Evolutionary conservation across 73 alveolate genomes (phyloP).

Genomic region (Uronychia binucleata): DNA sequence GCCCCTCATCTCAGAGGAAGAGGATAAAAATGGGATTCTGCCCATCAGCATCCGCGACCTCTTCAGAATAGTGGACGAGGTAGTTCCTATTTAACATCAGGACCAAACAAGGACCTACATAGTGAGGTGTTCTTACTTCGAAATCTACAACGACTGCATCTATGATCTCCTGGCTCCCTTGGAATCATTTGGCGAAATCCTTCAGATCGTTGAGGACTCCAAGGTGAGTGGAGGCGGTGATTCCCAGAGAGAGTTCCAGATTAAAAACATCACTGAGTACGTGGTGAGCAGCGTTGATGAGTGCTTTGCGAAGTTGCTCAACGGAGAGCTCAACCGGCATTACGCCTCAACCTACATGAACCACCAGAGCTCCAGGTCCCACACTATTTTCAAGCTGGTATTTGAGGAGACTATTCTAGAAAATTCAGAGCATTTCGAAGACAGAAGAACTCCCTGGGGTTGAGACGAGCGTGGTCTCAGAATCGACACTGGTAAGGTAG

Average conservation of each 20-base stretch:
- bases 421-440: not conserved
- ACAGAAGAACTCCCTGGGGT: not conserved
- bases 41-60: constrained; percentile 36
- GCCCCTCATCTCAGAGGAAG: not conserved
- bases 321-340: constrained; percentile 77
- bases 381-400: constrained; percentile 71
- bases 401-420: constrained; percentile 27
- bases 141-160: constrained; percentile 93
- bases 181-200: constrained; percentile 48
- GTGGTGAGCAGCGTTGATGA: constrained; percentile 71
- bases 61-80: constrained; percentile 34
- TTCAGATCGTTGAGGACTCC: constrained; percentile 45
- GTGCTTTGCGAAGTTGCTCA: constrained; percentile 56
- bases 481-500: constrained; percentile 41
- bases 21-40: not conserved
- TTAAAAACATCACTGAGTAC: constrained; percentile 70
- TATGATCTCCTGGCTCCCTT: constrained; percentile 79
- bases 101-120: constrained; percentile 20
- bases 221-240: constrained; percentile 10
- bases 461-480: constrained; percentile 56
- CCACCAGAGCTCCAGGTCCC: constrained; percentile 79
- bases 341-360: constrained; percentile 80
- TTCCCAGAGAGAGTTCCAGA: constrained; percentile 63
- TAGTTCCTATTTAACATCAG: not conserved
- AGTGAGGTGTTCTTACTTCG: constrained; percentile 88